Evolutionary conservation across 2,329 filamentous ascomycete species (phyloP).

Genomic region (Xylariaceae sp.): DNA sequence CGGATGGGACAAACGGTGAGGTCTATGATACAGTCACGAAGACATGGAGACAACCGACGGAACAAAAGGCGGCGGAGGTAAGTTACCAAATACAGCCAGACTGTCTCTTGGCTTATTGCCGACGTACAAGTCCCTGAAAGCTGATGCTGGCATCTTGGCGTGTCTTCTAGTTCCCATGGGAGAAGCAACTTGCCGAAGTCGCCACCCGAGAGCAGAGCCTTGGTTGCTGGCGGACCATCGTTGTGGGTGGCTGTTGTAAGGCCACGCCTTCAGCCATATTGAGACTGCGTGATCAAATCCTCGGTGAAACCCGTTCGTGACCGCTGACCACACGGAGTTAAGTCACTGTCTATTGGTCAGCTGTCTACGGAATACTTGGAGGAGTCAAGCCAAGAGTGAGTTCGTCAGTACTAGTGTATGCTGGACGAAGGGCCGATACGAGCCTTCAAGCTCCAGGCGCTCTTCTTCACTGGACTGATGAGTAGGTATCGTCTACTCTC

Average conservation of each 20-base stretch:
- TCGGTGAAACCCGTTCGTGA: neutral
- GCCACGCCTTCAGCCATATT: slow-evolving; percentile 45
- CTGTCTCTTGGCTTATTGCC: neutral
- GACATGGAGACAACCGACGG: slow-evolving; percentile 48
- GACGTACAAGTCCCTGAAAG: neutral
- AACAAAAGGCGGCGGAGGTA: slow-evolving; percentile 22
- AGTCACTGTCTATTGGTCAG: neutral
- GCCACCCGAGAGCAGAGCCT: slow-evolving; percentile 36
- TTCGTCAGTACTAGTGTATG: neutral
- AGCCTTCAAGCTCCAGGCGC: neutral
- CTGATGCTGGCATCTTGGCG: slow-evolving; percentile 12
- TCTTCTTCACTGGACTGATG: neutral
- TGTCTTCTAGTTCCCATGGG: slow-evolving; percentile 38
- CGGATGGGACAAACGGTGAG: slow-evolving; percentile 64
- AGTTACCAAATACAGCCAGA: slow-evolving; percentile 9
- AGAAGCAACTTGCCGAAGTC: slow-evolving; percentile 39
- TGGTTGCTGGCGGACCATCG: slow-evolving; percentile 41
- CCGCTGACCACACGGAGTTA: neutral
- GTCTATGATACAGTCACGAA: slow-evolving; percentile 61
- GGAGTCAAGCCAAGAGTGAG: neutral
- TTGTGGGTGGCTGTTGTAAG: slow-evolving; percentile 52
- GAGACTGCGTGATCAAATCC: slow-evolving; percentile 18
- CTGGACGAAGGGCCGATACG: neutral
- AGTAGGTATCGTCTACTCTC: neutral
- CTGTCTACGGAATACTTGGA: neutral